Evolutionary conservation across 192 early-diverging fungal genomes (phyloP), one percentile per base, ranked within the genome.

Genomic region (Spinellus fusiger): DNA sequence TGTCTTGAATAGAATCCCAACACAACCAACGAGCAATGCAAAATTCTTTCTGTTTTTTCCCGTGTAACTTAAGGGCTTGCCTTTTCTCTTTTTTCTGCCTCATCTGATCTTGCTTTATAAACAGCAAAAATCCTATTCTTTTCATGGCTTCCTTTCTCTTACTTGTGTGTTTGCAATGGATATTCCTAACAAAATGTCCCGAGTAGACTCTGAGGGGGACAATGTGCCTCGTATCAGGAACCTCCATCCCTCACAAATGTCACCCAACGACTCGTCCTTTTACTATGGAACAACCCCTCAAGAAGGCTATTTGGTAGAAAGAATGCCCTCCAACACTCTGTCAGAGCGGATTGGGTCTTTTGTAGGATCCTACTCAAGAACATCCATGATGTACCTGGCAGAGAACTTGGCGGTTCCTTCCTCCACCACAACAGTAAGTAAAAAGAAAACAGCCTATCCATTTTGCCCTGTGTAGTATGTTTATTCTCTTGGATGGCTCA

Each of bases 351-450:
- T 73, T 10, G 71, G 66, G 4, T 68, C 65, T 3, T 73, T 67
- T 64, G 71, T 67, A 5, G 71, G 71, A 27, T 67, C 71, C 16
- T 73, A 64, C 34, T 67, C 71, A 7, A 38, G 71, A 16, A 68
- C 71, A 1, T 67, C 71, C 4, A 40, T 73, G 20, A 73, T 63
- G 51, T 73, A 59, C 34, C 67, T 73, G 71, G 71, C 71, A 37
- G 71, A 73, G 32, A 73, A 73, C 50, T 31, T 73, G n/a, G 37
- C 65, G 10, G 44, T 67, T 16, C 64, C 64, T 2, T 25, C 58
- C 4, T 10, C 47, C 18, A 47, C 40, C 13, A 1, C 29, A 9
- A 10, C 33, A 27, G 58, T 60, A 60, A 60, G 48, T 40, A 28
- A 58, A n/a, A 56, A 10, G n/a, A 56, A 16, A 40, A 23, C 3